Evolutionary conservation across 2,329 filamentous ascomycete genomes (phyloP).

Genomic region (Diaporthe sp.): DNA sequence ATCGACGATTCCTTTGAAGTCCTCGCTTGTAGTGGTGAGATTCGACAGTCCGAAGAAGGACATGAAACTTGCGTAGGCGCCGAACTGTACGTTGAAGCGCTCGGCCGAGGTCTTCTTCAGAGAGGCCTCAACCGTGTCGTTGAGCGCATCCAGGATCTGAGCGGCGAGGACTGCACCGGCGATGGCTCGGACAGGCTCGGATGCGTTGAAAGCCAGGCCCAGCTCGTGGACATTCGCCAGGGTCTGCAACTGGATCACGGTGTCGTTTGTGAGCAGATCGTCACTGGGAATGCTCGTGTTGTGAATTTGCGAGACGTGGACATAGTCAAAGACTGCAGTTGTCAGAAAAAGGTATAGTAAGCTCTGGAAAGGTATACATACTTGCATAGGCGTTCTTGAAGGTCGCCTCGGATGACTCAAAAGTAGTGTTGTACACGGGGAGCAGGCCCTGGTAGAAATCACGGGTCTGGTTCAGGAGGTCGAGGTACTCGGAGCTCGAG

Average conservation of each 20-base stretch:
- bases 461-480: slow-evolving; percentile 64
- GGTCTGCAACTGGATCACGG: slow-evolving; percentile 75
- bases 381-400: slow-evolving; percentile 75
- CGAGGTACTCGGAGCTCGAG: slow-evolving; percentile 60
- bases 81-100: slow-evolving; percentile 69
- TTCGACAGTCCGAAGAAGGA: slow-evolving; percentile 73
- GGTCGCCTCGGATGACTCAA: slow-evolving; percentile 58
- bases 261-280: slow-evolving; percentile 71
- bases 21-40: slow-evolving; percentile 62
- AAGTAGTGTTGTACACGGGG: slow-evolving; percentile 69
- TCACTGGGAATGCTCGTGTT: slow-evolving; percentile 71
- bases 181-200: slow-evolving; percentile 74
- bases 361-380: slow-evolving; percentile 53
- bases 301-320: slow-evolving; percentile 73
- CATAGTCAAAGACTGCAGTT: slow-evolving; percentile 67
- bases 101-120: slow-evolving; percentile 53
- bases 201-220: slow-evolving; percentile 84
- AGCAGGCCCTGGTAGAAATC: slow-evolving; percentile 71
- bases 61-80: slow-evolving; percentile 73
- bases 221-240: slow-evolving; percentile 87
- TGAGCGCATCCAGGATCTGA: slow-evolving; percentile 67
- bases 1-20: slow-evolving; percentile 85
- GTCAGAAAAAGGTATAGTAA: background rate
- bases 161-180: slow-evolving; percentile 70
- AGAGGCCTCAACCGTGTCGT: slow-evolving; percentile 59